A percentile compares a stretch with the other conserved stretches of the same genome.
These are phyloP conservation scores for Penicillium sp. DNA, from an alignment of 2,329 filamentous ascomycete genomes.

Conservation along the genomic window DNA sequence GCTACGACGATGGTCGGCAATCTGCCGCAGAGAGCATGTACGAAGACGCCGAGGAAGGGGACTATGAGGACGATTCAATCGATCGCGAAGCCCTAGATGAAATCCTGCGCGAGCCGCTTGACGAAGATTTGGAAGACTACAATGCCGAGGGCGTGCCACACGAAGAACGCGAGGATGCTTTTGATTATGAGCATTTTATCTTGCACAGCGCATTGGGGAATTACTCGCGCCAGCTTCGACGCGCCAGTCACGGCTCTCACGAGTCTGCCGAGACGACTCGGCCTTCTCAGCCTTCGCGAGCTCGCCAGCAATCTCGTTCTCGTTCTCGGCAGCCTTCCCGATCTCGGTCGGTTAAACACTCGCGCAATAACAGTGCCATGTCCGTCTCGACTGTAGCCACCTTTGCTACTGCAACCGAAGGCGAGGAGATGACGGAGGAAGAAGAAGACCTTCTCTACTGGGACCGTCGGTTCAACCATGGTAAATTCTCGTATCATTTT, in stretches of 20 bases:
- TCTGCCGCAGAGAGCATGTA: slow-evolving; percentile 40
- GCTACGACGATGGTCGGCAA: slow-evolving; percentile 27
- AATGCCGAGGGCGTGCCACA: slow-evolving; percentile 67
- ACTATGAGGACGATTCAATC: slow-evolving; percentile 51
- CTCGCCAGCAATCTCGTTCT: neutral
- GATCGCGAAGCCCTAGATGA: slow-evolving; percentile 61
- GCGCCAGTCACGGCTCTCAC: slow-evolving; percentile 39
- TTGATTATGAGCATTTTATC: slow-evolving; percentile 96
- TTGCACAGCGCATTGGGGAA: slow-evolving; percentile 86
- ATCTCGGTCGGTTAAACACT: slow-evolving; percentile 32
- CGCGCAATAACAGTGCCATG: slow-evolving; percentile 56
- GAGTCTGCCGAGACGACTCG: slow-evolving; percentile 54
- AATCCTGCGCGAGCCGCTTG: slow-evolving; percentile 50
- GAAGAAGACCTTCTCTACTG: slow-evolving; percentile 44
- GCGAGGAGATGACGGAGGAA: slow-evolving; percentile 32
- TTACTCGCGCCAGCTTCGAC: slow-evolving; percentile 37
- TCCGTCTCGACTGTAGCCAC: slow-evolving; percentile 61
- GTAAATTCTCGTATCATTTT: slow-evolving; percentile 16
- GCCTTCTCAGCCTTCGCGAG: slow-evolving; percentile 14
- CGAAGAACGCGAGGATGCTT: slow-evolving; percentile 90
- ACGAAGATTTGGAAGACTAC: slow-evolving; percentile 37
- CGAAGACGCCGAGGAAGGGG: slow-evolving; percentile 45
- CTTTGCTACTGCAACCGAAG: slow-evolving; percentile 64
- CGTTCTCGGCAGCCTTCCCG: neutral
- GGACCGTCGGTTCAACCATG: slow-evolving; percentile 38